Base-by-base conservation (phyloP, 2,329 filamentous ascomycete genomes). In the Cladosporium sp. region DNA sequence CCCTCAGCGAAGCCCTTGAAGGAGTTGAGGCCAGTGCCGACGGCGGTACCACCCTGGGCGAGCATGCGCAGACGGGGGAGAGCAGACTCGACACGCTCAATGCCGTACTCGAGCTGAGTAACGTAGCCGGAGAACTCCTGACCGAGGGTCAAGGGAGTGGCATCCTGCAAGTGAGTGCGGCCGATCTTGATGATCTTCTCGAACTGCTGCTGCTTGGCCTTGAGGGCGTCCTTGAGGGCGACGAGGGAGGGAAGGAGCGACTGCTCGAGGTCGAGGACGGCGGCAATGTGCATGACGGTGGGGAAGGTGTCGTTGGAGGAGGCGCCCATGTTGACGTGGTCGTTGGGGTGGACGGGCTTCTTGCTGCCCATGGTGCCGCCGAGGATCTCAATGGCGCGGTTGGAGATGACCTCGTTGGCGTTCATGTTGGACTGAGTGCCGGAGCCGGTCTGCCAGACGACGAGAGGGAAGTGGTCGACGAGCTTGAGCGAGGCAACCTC, bases 391-490 rank as follows among this genome's bases (percentile, higher is more conserved):
- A 98, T 98, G 71, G 95, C 95, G 71, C 95, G 92, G 87, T 98
- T 99, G 71, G 94, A 97, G 81, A 99, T 98, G 81, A 99, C 95
- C 81, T 99, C 95, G 84, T 99, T 99, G 78, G 94, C 93, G 84
- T 99, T 99, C 95, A 98, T 98, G 88, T 97, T 98, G 80, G 93
- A 97, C 85, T 98, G 95, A 33, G 95, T 98, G 78, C 95, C 95
- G 60, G 95, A 98, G 70, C 95, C 95, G 64, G 95, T 99, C 85
- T 99, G 95, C 95, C 95, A 99, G 77, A 99, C 94, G 65, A 98
- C 94, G 68, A 98, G 91, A 71, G 95, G 95, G 83, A 99, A 98
- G 85, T 98, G 94, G 80, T 97, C 93, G 76, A 96, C 80, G 74
- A 98, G 89, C 86, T 97, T 96, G 77, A 95, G 88, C 70, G 91